Evolutionary conservation across 2,329 filamentous ascomycete genomes (phyloP), one percentile per base, ranked within the genome.

Genomic region (Corynespora cassiicola): DNA sequence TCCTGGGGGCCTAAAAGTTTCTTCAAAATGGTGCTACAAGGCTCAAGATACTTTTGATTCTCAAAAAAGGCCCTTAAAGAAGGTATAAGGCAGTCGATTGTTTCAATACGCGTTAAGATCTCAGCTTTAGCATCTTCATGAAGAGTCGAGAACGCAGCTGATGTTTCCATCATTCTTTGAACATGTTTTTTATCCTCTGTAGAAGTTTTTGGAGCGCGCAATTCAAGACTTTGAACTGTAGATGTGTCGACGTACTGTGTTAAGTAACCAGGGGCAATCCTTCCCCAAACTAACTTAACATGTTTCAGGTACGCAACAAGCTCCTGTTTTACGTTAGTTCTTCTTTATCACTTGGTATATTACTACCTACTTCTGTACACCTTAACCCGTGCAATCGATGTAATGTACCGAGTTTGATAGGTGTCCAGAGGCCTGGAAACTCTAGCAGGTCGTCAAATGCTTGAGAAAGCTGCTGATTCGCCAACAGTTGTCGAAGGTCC

Each of bases 11-110:
- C 39, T 12, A 52, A 25, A 2, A 52, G 20, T 11, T 20, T 37
- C 20, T 27, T 39, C 6, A 52, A 26, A 9, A 52, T 50, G 2
- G 15, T n/a, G 19, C 33, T 36, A 27, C 49, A 52, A 3, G 49
- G 49, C 30, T 52, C 46, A 4, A 52, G 27, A 21, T 47, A 52
- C 15, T 47, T 50, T 14, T 47, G 43, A 14, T 50, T 50, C 24
- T 52, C 39, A 18, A 52, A 52, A 28, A 52, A 50, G 7, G 34
- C 39, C 26, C 42, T 31, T 6, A 52, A 24, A 2, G 42, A 42
- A 7, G 49, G 49, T 14, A 52, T 50, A 7, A 52, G 14, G 12
- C 39, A 35, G n/a, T 30, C 25, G 2, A 30, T n/a, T n/a, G n/a
- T n/a, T n/a, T n/a, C n/a, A n/a, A n/a, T n/a, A n/a, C n/a, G n/a